These are phyloP conservation scores for Alternaria brassicae DNA, from an alignment of 2,329 filamentous ascomycete species.

Conservation along the genomic window DNA sequence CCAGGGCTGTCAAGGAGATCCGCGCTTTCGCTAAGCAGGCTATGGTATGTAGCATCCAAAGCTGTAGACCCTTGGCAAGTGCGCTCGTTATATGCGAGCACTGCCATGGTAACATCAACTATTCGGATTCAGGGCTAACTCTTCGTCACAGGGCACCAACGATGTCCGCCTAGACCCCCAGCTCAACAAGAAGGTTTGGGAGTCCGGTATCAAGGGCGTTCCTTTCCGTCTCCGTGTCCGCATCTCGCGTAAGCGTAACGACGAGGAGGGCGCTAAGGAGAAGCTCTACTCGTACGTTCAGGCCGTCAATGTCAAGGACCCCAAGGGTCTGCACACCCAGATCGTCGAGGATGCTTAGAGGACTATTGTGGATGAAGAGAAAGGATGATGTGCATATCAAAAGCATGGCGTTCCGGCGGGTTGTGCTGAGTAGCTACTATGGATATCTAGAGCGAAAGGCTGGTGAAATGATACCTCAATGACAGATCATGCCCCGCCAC, in stretches of 20 bases:
- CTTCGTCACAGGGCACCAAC: slow-evolving; percentile 75
- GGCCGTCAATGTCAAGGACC: slow-evolving; percentile 99
- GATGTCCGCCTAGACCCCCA: slow-evolving; percentile 98
- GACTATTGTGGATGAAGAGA: slow-evolving; percentile 14
- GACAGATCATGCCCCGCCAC: slow-evolving; percentile 44
- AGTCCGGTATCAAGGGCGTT: slow-evolving; percentile 98
- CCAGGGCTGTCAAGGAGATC: slow-evolving; percentile 99
- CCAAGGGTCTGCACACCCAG: slow-evolving; percentile 94
- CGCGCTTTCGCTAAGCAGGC: slow-evolving; percentile 88
- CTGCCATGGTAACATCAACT: neutral
- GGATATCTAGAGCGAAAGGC: slow-evolving; percentile 41
- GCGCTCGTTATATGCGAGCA: neutral
- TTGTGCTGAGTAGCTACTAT: slow-evolving; percentile 42
- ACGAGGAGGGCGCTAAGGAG: slow-evolving; percentile 99
- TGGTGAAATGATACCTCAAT: slow-evolving; percentile 47
- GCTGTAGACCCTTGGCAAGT: neutral
- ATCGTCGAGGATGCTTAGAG: slow-evolving; percentile 74
- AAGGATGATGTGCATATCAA: slow-evolving; percentile 40
- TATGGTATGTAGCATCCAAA: slow-evolving; percentile 75
- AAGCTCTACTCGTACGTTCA: slow-evolving; percentile 99
- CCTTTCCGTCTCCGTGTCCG: slow-evolving; percentile 96
- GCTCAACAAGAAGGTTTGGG: slow-evolving; percentile 99
- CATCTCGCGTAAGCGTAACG: slow-evolving; percentile 99
- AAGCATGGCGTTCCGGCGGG: slow-evolving; percentile 48
- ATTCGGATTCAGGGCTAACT: slow-evolving; percentile 21